phyloP scores from a whole-genome alignment of 192 early-diverging fungal species.

The Coemansia sp. region DNA sequence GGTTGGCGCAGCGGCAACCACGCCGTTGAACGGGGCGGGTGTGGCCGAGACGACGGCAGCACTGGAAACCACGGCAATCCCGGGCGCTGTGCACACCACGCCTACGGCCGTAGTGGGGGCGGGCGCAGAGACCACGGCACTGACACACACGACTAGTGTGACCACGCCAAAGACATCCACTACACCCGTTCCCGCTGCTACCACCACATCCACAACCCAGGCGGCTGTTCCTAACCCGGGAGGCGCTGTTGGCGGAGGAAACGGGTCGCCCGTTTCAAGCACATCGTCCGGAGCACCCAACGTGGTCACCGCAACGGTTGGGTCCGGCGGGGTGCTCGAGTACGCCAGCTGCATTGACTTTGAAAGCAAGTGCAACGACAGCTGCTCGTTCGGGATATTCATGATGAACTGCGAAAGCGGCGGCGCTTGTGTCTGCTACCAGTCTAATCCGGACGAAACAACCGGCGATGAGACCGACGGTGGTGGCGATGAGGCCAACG shows the following conservation, averaged over 20 bases:
- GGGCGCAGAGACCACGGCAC: neutral
- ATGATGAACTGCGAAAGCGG: slow-evolving; percentile 45
- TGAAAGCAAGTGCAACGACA: slow-evolving; percentile 45
- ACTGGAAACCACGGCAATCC: neutral
- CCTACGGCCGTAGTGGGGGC: neutral
- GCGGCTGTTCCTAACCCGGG: slow-evolving; percentile 9
- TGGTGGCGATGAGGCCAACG: neutral
- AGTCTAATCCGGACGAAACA: slow-evolving; percentile 21
- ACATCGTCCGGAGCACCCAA: slow-evolving; percentile 19
- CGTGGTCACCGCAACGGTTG: slow-evolving; percentile 40
- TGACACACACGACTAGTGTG: neutral
- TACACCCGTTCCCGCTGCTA: neutral
- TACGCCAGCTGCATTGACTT: slow-evolving; percentile 43
- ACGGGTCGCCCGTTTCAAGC: slow-evolving; percentile 18
- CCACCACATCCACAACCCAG: slow-evolving; percentile 1
- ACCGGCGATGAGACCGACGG: slow-evolving; percentile 8
- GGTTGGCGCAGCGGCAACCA: neutral
- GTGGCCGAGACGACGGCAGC: neutral
- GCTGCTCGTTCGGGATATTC: slow-evolving; percentile 43
- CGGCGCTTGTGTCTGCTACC: slow-evolving; percentile 48
- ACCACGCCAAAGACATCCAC: neutral
- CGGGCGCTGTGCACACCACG: slow-evolving; percentile 7
- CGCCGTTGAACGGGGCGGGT: neutral
- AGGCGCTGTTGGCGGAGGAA: slow-evolving; percentile 39
- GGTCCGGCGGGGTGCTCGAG: slow-evolving; percentile 41